Base-by-base conservation (phyloP, 1,284 basidiomycete species). In the Cerrena zonata region DNA sequence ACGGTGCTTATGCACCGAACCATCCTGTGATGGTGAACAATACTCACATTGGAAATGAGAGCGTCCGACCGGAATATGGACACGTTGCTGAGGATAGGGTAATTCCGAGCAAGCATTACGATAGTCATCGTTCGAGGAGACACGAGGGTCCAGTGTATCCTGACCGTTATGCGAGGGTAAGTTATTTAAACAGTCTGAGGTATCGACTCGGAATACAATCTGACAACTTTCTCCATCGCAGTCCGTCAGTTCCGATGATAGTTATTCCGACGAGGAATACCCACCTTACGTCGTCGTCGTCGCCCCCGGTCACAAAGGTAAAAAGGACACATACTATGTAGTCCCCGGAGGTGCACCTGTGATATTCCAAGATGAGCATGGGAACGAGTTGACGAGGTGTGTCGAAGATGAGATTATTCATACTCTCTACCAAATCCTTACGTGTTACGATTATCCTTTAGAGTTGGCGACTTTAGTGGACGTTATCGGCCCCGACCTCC, bases 351-450 rank as follows among this genome's bases (percentile, higher is more conserved):
- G 83, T 22, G 71, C 81, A 56, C 77, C 80, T 51, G 80, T 86
- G 13, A 75, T 88, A 43, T 85, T 88, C 59, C 73, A 80, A 61
- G 85, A 88, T 58, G 78, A 80, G 56, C 63, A 74, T 38, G 86
- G 86, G 22, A 77, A 78, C 50, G 81, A 85, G 56, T 75, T 87
- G 23, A 77, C 77, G 5, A 78, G 85, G 86, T 81, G 66, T 50
- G 59, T 19, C 25, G 11, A 41, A 12, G 4, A 37, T 10, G 36
- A 44, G 30, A 37, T n/a, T 18, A 36, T 46, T n/a, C 23, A 19
- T 45, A n/a, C 11, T 7, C 19, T n/a, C n/a, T n/a, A n/a, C n/a
- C n/a, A n/a, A n/a, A n/a, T 37, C n/a, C 18, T 43, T 24, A 45
- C 36, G 39, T 4, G 26, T 18, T 43, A 11, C 46, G 43, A 48